These are phyloP conservation scores for Somion occarium DNA, from an alignment of 1,284 basidiomycete species.

Conservation along the genomic window DNA sequence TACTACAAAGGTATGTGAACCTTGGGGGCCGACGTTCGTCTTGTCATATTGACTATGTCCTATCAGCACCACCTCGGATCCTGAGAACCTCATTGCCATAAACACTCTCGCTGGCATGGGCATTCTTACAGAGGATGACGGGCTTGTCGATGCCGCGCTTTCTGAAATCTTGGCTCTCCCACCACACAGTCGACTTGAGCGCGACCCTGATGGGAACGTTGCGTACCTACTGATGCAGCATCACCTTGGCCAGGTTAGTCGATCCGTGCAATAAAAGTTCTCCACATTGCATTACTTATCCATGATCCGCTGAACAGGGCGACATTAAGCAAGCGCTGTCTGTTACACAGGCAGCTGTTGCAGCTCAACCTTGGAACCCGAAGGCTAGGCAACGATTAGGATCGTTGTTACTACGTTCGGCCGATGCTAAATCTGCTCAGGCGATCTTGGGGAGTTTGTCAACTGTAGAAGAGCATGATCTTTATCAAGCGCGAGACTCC, in stretches of 20 bases:
- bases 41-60: slow-evolving; percentile 7
- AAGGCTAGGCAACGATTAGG: slow-evolving; percentile 50
- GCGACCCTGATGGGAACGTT: slow-evolving; percentile 66
- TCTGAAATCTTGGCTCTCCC: slow-evolving; percentile 75
- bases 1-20: slow-evolving; percentile 74
- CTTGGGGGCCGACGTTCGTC: slow-evolving; percentile 1
- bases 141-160: slow-evolving; percentile 82
- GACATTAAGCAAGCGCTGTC: slow-evolving; percentile 45
- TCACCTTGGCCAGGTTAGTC: slow-evolving; percentile 57
- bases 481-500: slow-evolving; percentile 30
- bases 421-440: slow-evolving; percentile 35
- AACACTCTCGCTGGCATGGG: slow-evolving; percentile 85
- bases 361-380: slow-evolving; percentile 47
- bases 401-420: slow-evolving; percentile 45
- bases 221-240: slow-evolving; percentile 65
- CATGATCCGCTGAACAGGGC: slow-evolving; percentile 33
- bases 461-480: slow-evolving; percentile 23
- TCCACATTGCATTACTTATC: not conserved
- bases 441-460: slow-evolving; percentile 30
- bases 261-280: not conserved
- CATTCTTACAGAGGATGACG: slow-evolving; percentile 73
- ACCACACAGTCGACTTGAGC: slow-evolving; percentile 50
- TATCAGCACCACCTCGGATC: slow-evolving; percentile 59
- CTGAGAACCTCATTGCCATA: slow-evolving; percentile 75
- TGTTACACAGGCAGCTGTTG: slow-evolving; percentile 51